Conservation (phyloP, 1,284 basidiomycete species). For the Boletus semigastroideus region DNA sequence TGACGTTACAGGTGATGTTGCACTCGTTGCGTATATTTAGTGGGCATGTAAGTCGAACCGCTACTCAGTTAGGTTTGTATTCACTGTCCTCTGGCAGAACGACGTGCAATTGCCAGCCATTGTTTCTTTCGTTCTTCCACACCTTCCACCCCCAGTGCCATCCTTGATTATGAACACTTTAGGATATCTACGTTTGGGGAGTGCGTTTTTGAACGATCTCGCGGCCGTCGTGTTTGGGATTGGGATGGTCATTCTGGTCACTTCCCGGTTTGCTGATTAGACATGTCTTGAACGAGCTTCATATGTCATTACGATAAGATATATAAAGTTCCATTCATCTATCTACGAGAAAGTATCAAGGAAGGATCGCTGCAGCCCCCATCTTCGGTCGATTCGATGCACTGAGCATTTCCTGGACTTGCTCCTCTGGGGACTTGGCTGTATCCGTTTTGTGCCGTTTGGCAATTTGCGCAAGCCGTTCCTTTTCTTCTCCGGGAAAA, state of each 20-base stretch:
- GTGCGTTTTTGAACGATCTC: constrained; percentile 65
- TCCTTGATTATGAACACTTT: constrained; percentile 57
- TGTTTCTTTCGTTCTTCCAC: constrained; percentile 57
- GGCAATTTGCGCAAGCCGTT: constrained; percentile 15
- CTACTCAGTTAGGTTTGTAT: neutral
- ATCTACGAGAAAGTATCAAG: constrained; percentile 29
- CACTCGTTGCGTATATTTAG: constrained; percentile 71
- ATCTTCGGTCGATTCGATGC: constrained; percentile 36
- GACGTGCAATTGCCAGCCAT: constrained; percentile 58
- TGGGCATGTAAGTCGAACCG: constrained; percentile 52
- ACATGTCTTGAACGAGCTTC: neutral
- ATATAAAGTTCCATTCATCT: neutral
- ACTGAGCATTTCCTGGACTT: constrained; percentile 27
- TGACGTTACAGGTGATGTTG: constrained; percentile 63
- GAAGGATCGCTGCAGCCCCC: constrained; percentile 51
- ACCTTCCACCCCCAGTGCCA: constrained; percentile 64
- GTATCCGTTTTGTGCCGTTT: constrained; percentile 7
- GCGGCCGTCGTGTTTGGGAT: constrained; percentile 63
- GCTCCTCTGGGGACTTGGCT: constrained; percentile 5
- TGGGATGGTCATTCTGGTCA: constrained; percentile 59
- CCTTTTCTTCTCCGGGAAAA: constrained; percentile 39
- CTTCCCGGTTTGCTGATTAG: constrained; percentile 45
- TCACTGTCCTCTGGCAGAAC: constrained; percentile 43
- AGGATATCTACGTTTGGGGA: constrained; percentile 66
- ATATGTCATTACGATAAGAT: constrained; percentile 3